phyloP scores from a whole-genome alignment of 1,284 basidiomycete genomes.

The Sutorius eximius region DNA sequence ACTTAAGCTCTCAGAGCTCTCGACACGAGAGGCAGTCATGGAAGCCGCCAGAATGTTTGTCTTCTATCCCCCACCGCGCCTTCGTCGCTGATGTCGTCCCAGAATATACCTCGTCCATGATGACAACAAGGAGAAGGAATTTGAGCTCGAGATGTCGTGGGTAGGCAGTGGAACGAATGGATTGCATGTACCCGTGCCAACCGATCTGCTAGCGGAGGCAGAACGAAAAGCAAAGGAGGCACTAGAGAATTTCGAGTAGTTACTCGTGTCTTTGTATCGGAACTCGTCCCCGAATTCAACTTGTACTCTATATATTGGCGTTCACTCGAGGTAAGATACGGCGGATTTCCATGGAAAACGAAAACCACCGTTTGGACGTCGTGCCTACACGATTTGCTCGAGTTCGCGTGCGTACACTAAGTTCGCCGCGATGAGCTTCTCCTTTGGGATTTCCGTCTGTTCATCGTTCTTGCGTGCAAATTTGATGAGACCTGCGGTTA shows the following conservation, averaged over 20 bases:
- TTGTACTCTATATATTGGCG: slow-evolving; percentile 14
- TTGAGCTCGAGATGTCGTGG: slow-evolving; percentile 99
- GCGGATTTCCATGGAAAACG: not conserved
- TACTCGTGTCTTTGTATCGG: slow-evolving; percentile 11
- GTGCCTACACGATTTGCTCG: slow-evolving; percentile 80
- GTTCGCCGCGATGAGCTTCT: slow-evolving; percentile 75
- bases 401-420: slow-evolving; percentile 80
- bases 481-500: slow-evolving; percentile 56
- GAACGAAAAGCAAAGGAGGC: slow-evolving; percentile 88
- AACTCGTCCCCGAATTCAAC: slow-evolving; percentile 3
- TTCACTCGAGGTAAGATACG: not conserved
- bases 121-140: slow-evolving; percentile 96
- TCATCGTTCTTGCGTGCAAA: slow-evolving; percentile 76
- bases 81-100: slow-evolving; percentile 14
- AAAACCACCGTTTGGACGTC: slow-evolving; percentile 4
- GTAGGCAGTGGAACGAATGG: slow-evolving; percentile 84
- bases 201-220: slow-evolving; percentile 83
- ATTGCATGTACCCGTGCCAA: slow-evolving; percentile 81
- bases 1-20: slow-evolving; percentile 78
- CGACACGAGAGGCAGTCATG: slow-evolving; percentile 81
- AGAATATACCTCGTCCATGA: slow-evolving; percentile 98
- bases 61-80: not conserved
- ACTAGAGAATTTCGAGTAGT: slow-evolving; percentile 84
- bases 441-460: slow-evolving; percentile 77
- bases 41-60: slow-evolving; percentile 95